These are phyloP conservation scores for Daldinia decipiens DNA, from an alignment of 495 filamentous ascomycete species.

Conservation along the genomic window DNA sequence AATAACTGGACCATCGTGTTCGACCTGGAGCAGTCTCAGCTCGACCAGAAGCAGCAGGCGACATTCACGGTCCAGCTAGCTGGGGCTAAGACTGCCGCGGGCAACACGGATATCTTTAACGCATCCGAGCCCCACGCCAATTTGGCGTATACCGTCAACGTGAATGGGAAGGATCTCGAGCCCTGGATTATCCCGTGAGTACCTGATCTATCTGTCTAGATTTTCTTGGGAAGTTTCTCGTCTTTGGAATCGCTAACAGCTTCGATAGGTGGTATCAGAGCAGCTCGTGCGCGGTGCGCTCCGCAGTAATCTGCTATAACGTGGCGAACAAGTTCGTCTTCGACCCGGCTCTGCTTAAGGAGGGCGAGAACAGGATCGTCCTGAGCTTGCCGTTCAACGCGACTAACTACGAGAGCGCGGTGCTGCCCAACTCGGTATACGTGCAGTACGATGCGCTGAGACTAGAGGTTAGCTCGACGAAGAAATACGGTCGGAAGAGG, in stretches of 20 bases:
- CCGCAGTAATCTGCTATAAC: conserved; percentile 67
- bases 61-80: conserved; percentile 68
- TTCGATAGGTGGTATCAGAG: conserved; percentile 50
- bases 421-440: conserved; percentile 62
- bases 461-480: conserved; percentile 54
- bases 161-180: conserved; percentile 56
- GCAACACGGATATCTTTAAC: conserved; percentile 65
- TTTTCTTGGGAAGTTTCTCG: background rate
- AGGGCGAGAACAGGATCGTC: conserved; percentile 61
- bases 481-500: conserved; percentile 25
- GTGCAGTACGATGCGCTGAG: conserved; percentile 69
- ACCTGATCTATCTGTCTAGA: background rate
- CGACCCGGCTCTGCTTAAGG: conserved; percentile 52
- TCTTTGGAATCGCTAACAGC: conserved; percentile 15
- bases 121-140: conserved; percentile 58
- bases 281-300: conserved; percentile 64
- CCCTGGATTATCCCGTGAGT: conserved; percentile 61
- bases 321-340: conserved; percentile 63
- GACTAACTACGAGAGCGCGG: conserved; percentile 63
- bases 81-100: conserved; percentile 65
- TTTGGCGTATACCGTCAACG: conserved; percentile 53
- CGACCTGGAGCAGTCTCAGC: conserved; percentile 47
- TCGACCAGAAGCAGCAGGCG: conserved; percentile 50
- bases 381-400: conserved; percentile 63
- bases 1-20: conserved; percentile 67